Evolutionary conservation across 1,139 yeast genomes (phyloP), one percentile per base, ranked within the genome.

Genomic region (Geotrichum europaeum): DNA sequence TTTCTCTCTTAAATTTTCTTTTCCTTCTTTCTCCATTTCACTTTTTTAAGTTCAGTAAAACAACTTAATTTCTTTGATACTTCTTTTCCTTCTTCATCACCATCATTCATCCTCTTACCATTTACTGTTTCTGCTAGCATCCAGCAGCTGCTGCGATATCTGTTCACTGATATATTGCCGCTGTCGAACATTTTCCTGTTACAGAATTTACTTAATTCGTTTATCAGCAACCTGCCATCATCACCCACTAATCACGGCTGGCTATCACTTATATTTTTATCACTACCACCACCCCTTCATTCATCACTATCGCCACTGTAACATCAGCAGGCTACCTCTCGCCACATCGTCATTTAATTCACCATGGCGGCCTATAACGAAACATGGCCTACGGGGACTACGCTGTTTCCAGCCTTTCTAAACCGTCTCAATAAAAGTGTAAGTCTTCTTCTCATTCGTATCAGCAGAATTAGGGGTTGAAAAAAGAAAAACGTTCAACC

Each of bases 381-480:
- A 15, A 15, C 53, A 6, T 45, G 43, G 55, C 47, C 53, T 13
- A 22, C 49, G 9, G 60, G 60, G 50, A 54, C 55, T 4, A 59
- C 64, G 4, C 34, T 62, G 18, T 50, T 62, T 36, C 64, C 64
- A 10, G 55, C 40, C 49, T 62, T 62, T 51, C 57, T 62, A 12
- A 55, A 53, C 51, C 50, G 64, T 15, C 57, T 62, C 6, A 47
- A 49, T 47, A 55, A 45, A 45, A 47, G 45, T 45, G 63, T 60
- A 60, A 28, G 60, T 51, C 30, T 20, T 34, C 36, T 36, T 40
- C 43, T 30, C 51, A 22, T 49, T 22, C 28, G 32, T 25, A 20
- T 49, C 51, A 49, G n/a, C 30, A 49, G 18, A 40, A 40, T 40
- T 40, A 40, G 47, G 47, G 47, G 47, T 40, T 40, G 47, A 18